Conservation (phyloP, 2,329 filamentous ascomycete genomes). For the Byssochlamys sp. region DNA sequence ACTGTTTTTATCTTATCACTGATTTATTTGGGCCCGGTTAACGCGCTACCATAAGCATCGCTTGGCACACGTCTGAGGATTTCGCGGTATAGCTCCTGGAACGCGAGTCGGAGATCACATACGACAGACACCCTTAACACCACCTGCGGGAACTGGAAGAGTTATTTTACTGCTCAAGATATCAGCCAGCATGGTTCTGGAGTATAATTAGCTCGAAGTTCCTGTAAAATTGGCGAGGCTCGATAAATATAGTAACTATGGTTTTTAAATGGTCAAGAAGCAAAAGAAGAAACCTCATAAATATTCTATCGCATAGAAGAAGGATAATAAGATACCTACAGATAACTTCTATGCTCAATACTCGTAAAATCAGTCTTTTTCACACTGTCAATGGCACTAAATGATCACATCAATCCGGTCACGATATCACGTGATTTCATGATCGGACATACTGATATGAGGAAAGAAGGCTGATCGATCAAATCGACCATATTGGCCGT, state of each 20-base stretch:
- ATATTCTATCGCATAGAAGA: too few species aligned
- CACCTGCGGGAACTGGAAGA: background rate
- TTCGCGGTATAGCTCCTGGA: background rate
- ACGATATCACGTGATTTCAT: too few species aligned
- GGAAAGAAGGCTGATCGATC: background rate
- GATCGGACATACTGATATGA: background rate
- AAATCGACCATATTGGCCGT: background rate
- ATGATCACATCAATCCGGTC: too few species aligned
- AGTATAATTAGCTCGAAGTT: background rate
- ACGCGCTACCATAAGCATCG: slow-evolving; percentile 1
- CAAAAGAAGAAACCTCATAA: too few species aligned
- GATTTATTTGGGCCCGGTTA: background rate
- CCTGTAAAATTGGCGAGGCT: too few species aligned
- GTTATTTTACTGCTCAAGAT: background rate
- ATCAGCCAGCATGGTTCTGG: background rate
- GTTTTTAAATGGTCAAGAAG: too few species aligned
- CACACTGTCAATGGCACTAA: too few species aligned
- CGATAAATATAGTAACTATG: too few species aligned
- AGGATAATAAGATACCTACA: too few species aligned
- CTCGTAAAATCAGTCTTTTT: too few species aligned
- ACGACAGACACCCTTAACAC: background rate
- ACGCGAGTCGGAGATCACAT: background rate
- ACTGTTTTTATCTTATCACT: background rate
- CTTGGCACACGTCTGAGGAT: slow-evolving; percentile 5
- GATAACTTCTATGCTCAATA: too few species aligned